Base-by-base conservation (phyloP, 2,329 filamentous ascomycete genomes). In the Cladosporium sp. region DNA sequence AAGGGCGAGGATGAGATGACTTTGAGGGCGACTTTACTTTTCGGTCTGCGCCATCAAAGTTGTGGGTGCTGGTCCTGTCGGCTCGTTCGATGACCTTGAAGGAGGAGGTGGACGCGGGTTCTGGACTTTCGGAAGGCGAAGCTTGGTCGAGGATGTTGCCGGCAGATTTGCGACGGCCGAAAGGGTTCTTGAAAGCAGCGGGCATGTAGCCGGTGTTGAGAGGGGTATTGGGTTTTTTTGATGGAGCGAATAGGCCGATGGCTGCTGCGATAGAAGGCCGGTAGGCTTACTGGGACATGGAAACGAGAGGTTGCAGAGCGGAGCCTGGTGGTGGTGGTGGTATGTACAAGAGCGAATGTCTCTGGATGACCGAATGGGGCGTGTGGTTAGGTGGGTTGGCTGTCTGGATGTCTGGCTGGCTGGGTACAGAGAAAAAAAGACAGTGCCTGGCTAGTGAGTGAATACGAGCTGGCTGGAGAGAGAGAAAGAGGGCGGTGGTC, bases 81-180 rank as follows among this genome's bases (percentile, higher is more conserved):
- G 75, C 72, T 52, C 77, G 71, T 55, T 79, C 76, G 50, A 79
- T 69, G 38, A 80, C 77, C 18, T 72, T 69, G 60, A 80, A 80
- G n/a, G 76, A 77, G 18, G 74, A 63, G 27, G 53, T 48, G 16
- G 47, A 45, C 19, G 56, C 42, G 19, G 53, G 19, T 29, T 57
- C 41, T 33, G 54, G 43, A 19, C 49, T 47, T 13, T 57, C 54
- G 22, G 56, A 20, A 3, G 42, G 29, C 25, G 35, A 27, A 8
- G 36, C 41, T 15, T 43, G 40, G 41, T 78, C 77, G 50, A 78
- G 62, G 43, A 67, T 70, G 66, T 77, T 76, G 36, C 74, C 75
- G 52, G 74, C 74, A 52, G 75, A 78, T 64, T 77, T 78, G 56
- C 76, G 73, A 58, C 75, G 71, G 55, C 66, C 63, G 59, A 77